Base-by-base conservation (phyloP, 441 rosid species). In the Erodium texanum region DNA sequence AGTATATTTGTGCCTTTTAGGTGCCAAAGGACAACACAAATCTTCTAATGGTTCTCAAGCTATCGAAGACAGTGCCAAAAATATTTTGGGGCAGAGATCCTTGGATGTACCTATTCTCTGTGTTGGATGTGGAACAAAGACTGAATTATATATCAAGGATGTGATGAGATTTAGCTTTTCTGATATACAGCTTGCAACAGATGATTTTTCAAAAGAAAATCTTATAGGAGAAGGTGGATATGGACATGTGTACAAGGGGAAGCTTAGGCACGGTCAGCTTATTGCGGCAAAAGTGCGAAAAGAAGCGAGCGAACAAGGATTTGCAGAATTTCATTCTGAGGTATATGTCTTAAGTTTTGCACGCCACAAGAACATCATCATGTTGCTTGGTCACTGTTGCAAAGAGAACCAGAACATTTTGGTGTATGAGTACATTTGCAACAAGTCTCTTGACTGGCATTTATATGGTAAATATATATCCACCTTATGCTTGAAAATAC, bases 401-500 rank as follows among this genome's bases (percentile, higher is more conserved):
- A 83, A 80, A 87, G 91, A 86, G 75, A 78, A 79, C 68, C 76
- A 76, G 69, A 84, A 86, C 74, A 81, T 86, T 58, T 76, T 86
- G 76, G 87, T 86, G 5, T 86, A 86, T 22, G 91, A 86, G 74
- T 86, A 80, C 64, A 83, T 86, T 45, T 86, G 91, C 86, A 86
- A 86, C 81, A 80, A 79, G 65, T 84, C 87, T 68, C 85, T 83
- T 11, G 36, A 83, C 3, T 84, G 89, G 89, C 89, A 86, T 81
- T 77, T 86, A 70, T 84, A 80, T 71, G 89, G 91, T 81, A 76
- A 79, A 70, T 58, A 68, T 36, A 2, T n/a, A n/a, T n/a, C n/a
- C n/a, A n/a, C 45, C 45, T 38, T 10, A 38, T 38, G 9, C 11
- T 7, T 38, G 45, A 38, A 38, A 38, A 38, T 11, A 38, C 45